Evolutionary conservation across 1,284 basidiomycete genomes (phyloP), one percentile per base, ranked within the genome.

Genomic region (Schizopora paradoxa): DNA sequence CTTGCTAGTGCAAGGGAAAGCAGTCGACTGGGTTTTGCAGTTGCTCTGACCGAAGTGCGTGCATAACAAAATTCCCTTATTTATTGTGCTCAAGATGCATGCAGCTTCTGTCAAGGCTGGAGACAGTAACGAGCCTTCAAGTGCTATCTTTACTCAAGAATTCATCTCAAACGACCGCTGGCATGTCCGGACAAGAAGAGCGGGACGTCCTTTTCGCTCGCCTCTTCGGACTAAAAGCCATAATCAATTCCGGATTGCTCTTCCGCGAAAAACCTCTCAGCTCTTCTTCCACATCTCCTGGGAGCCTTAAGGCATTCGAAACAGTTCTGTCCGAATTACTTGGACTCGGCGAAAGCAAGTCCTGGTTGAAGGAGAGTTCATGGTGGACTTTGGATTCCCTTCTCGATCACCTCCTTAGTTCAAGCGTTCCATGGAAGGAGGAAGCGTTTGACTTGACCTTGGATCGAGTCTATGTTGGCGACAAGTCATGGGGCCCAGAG

Each of bases 1-100:
- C 71, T 99, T 21, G 91, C 88, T 0, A 93, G 89, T 64, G 88
- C 92, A 2, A 73, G 94, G 54, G 93, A 98, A 64, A 92, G 89
- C 65, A 93, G 91, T 61, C 70, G 95, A 54, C 69, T 96, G 27
- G 95, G 95, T 10, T 99, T 98, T 61, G 91, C 94, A 6, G 94
- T 98, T 34, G 91, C 93, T 14, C 71, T 99, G 54, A 93, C 95
- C 1, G 94, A 97, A 74, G 92, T 93, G 58, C 54, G 81, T 70
- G 42, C 43, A 28, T 47, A 32, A 35, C 47, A 25, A 32, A 43
- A 45, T 31, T 32, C 14, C 26, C 8, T 28, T 34, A 31, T 29
- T 38, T 43, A n/a, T 27, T 33, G 23, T 37, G n/a, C 44, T 47
- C 42, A 41, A 54, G 47, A 14, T 41, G 43, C 23, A 28, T 54